Evolutionary conservation across 2,329 filamentous ascomycete genomes (phyloP).

Genomic region (Pseudopithomyces chartarum): DNA sequence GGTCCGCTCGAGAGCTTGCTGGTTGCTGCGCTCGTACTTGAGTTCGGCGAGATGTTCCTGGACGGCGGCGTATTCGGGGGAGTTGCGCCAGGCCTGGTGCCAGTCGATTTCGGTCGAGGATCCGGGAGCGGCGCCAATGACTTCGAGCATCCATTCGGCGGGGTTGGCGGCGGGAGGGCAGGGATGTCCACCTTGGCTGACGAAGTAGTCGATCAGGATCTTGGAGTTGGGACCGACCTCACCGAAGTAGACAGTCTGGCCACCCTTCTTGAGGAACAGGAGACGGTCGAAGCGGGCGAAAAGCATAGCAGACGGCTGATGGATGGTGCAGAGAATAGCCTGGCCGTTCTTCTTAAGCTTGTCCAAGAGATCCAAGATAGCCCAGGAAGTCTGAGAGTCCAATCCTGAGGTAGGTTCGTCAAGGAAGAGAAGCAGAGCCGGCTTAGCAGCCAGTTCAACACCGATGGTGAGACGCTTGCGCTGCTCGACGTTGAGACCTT

Average conservation of each 20-base stretch:
- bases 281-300: constrained; percentile 90
- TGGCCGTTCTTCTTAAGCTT: constrained; percentile 52
- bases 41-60: constrained; percentile 54
- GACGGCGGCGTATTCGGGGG: constrained; percentile 51
- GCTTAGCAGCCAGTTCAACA: constrained; percentile 94
- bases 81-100: constrained; percentile 55
- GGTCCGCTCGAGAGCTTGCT: constrained; percentile 40
- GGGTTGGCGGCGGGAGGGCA: constrained; percentile 76
- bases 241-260: constrained; percentile 81
- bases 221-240: constrained; percentile 74
- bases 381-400: constrained; percentile 92
- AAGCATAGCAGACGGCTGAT: constrained; percentile 94
- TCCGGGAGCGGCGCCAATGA: constrained; percentile 59
- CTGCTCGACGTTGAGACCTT: constrained; percentile 72
- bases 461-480: constrained; percentile 85
- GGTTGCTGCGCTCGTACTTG: constrained; percentile 45
- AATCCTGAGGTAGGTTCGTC: constrained; percentile 95
- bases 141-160: constrained; percentile 77
- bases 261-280: constrained; percentile 76
- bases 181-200: constrained; percentile 67
- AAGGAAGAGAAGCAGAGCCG: constrained; percentile 85
- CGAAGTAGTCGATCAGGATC: constrained; percentile 75
- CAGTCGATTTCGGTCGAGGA: constrained; percentile 57
- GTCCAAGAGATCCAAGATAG: constrained; percentile 67
- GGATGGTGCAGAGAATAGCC: constrained; percentile 94